Conservation (phyloP, 352 stramenopile species). For the Albugo laibachii region DNA sequence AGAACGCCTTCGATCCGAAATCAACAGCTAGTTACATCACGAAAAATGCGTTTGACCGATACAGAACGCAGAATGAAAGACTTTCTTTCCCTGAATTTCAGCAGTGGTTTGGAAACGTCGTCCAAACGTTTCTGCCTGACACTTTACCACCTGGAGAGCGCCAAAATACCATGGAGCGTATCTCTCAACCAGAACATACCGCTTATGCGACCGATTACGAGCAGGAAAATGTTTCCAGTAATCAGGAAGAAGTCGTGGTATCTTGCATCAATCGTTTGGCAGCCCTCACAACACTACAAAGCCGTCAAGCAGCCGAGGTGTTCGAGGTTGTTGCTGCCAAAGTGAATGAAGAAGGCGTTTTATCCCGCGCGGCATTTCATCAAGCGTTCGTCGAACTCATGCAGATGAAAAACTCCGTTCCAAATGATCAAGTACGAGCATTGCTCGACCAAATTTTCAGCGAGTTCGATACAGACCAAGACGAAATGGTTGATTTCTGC, state of each 20-base stretch:
- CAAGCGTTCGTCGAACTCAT: constrained; percentile 46
- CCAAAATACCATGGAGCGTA: not conserved
- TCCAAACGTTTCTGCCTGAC: not conserved
- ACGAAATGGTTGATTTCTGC: constrained; percentile 74
- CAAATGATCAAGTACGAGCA: constrained; percentile 15
- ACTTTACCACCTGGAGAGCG: not conserved
- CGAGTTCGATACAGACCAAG: constrained; percentile 50
- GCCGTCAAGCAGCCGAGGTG: constrained; percentile 32
- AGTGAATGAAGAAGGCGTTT: constrained; percentile 63
- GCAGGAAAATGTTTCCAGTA: constrained; percentile 13
- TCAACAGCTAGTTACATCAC: constrained; percentile 50
- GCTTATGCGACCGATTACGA: constrained; percentile 1
- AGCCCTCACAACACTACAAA: constrained; percentile 20
- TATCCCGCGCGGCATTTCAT: constrained; percentile 45
- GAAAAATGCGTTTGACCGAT: constrained; percentile 49
- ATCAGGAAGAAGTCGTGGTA: constrained; percentile 3
- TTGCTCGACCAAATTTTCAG: constrained; percentile 53
- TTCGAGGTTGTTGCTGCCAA: constrained; percentile 70
- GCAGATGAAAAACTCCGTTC: constrained; percentile 13
- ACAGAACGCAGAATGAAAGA: constrained; percentile 14
- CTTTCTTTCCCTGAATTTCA: constrained; percentile 69
- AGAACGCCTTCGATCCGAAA: constrained; percentile 20
- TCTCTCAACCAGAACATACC: not conserved
- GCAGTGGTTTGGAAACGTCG: constrained; percentile 33
- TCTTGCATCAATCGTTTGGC: constrained; percentile 13